These are phyloP conservation scores for Passiflora organensis DNA, from an alignment of 345 rosid species.

Conservation along the genomic window DNA sequence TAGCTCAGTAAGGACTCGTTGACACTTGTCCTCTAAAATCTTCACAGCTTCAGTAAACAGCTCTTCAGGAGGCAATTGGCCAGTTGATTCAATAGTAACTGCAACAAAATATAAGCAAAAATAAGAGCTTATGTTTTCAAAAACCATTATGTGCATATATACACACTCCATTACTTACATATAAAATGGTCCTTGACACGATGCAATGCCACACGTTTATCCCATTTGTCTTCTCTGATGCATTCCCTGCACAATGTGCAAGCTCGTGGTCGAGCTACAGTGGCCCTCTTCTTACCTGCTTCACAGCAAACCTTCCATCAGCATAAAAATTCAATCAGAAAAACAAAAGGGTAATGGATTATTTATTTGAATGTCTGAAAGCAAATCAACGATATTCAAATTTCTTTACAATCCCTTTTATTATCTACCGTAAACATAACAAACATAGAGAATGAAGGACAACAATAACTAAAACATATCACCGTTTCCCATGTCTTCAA, in stretches of 20 bases:
- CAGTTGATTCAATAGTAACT: slow-evolving; percentile 90
- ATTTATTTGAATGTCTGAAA: too few relatives aligned
- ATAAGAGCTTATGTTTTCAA: slow-evolving; percentile 1
- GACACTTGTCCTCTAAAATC: slow-evolving; percentile 79
- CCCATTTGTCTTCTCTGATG: slow-evolving; percentile 60
- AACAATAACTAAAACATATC: slow-evolving; percentile 13
- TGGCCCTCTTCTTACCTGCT: slow-evolving; percentile 74
- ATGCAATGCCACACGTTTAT: slow-evolving; percentile 48
- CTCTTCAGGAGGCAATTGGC: slow-evolving; percentile 74
- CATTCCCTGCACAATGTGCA: slow-evolving; percentile 94
- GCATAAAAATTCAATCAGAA: neutral
- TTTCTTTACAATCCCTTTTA: too few relatives aligned
- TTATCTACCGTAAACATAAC: neutral
- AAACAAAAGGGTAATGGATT: too few relatives aligned
- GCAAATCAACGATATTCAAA: too few relatives aligned
- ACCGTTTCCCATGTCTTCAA: slow-evolving; percentile 92
- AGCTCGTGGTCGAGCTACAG: slow-evolving; percentile 62
- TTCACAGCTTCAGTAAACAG: slow-evolving; percentile 88
- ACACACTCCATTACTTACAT: slow-evolving; percentile 39
- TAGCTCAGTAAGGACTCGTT: slow-evolving; percentile 59
- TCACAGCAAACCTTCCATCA: neutral
- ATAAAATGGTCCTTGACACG: slow-evolving; percentile 84
- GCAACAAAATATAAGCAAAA: slow-evolving; percentile 4
- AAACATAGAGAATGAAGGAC: neutral
- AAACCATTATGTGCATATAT: too few relatives aligned